Evolutionary conservation across 768 basidiomycete species (phyloP).

Genomic region (Amanita fuliginea): DNA sequence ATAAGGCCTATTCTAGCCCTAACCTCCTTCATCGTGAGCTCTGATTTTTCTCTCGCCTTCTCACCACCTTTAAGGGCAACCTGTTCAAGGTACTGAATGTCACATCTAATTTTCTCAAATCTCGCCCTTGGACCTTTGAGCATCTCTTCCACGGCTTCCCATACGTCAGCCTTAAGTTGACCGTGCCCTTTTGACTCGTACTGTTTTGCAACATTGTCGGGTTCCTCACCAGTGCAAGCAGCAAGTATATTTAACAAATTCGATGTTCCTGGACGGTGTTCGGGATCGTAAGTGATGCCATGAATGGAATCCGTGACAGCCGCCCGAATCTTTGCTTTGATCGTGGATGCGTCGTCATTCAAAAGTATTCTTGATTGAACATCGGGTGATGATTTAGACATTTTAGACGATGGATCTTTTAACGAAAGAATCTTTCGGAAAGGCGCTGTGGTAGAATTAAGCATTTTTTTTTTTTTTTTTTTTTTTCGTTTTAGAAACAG

Average conservation of each 20-base stretch:
- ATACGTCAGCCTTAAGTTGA: constrained; percentile 62
- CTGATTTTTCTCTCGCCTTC: constrained; percentile 51
- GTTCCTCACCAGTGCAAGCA: constrained; percentile 48
- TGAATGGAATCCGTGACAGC: constrained; percentile 79
- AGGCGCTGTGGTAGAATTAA: constrained; percentile 37
- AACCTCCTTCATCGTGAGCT: constrained; percentile 55
- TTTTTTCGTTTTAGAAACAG: background rate
- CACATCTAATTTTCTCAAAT: constrained; percentile 51
- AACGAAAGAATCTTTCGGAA: constrained; percentile 80
- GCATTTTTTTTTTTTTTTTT: too few relatives aligned
- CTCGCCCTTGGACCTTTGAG: constrained; percentile 58
- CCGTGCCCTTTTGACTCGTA: constrained; percentile 52
- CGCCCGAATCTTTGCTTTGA: constrained; percentile 58
- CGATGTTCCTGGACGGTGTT: constrained; percentile 67
- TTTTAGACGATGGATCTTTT: constrained; percentile 76
- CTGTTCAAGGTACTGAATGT: constrained; percentile 46
- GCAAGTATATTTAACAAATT: constrained; percentile 76
- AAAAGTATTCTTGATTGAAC: constrained; percentile 74
- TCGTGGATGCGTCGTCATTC: constrained; percentile 56
- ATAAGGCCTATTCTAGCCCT: constrained; percentile 50
- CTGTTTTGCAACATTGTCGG: constrained; percentile 30
- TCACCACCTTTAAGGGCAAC: constrained; percentile 56
- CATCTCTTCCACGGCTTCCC: constrained; percentile 58
- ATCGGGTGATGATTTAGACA: constrained; percentile 90
- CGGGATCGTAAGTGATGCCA: constrained; percentile 75